Conservation (phyloP, 805 yeast species). For the Brettanomyces sp. region DNA sequence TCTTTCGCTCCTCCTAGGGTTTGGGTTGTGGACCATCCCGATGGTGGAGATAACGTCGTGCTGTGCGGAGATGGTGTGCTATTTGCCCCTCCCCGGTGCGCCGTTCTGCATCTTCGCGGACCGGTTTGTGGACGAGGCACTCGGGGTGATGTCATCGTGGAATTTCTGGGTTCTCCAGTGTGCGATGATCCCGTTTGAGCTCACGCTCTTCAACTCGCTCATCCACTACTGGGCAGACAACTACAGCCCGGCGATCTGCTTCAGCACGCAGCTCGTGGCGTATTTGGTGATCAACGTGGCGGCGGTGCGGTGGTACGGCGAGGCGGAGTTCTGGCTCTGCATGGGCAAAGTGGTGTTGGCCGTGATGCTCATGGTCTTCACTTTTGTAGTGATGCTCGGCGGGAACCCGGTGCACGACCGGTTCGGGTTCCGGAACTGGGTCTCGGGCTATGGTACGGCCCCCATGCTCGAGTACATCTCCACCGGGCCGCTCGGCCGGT, state of each 20-base stretch:
- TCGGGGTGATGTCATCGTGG: constrained; percentile 37
- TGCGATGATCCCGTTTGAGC: constrained; percentile 40
- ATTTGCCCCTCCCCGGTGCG: constrained; percentile 33
- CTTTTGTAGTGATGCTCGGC: constrained; percentile 47
- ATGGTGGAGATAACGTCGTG: constrained; percentile 31
- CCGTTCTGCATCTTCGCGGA: constrained; percentile 39
- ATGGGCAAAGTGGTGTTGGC: constrained; percentile 40
- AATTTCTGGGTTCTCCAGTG: constrained; percentile 40
- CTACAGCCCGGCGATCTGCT: constrained; percentile 38
- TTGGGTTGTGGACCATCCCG: constrained; percentile 33
- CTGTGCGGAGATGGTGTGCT: constrained; percentile 37
- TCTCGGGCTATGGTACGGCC: constrained; percentile 7
- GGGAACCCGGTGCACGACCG: constrained; percentile 44
- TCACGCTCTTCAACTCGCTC: constrained; percentile 42
- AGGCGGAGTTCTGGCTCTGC: constrained; percentile 37
- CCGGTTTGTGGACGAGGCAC: constrained; percentile 35
- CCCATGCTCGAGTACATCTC: constrained; percentile 24
- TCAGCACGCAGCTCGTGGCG: constrained; percentile 32
- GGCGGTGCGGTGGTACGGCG: constrained; percentile 43
- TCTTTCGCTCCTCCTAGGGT: constrained; percentile 29
- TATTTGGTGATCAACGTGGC: constrained; percentile 35
- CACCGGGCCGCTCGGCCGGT: constrained; percentile 33
- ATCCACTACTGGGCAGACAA: constrained; percentile 44
- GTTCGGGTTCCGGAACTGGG: constrained; percentile 48
- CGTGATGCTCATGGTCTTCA: constrained; percentile 38